Evolutionary conservation across 2,329 filamentous ascomycete species (phyloP).

Genomic region (Trichoderma sp.): DNA sequence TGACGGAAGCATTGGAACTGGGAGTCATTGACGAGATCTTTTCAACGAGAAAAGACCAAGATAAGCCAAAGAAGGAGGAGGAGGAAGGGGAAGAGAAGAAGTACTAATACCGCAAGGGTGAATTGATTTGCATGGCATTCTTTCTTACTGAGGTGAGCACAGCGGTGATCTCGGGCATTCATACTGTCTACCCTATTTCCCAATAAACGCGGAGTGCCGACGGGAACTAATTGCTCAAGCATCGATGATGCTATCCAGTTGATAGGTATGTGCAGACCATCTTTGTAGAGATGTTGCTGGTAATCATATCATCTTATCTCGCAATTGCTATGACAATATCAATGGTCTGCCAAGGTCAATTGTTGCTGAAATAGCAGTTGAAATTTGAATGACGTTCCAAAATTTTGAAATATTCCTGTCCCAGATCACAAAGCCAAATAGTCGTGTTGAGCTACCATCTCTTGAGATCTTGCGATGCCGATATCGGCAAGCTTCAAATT

Average conservation of each 20-base stretch:
- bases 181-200: neutral
- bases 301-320: neutral
- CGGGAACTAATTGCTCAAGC: neutral
- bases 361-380: neutral
- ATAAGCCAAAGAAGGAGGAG: slow-evolving; percentile 32
- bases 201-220: neutral
- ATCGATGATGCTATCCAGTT: neutral
- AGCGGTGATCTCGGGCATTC: neutral
- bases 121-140: neutral
- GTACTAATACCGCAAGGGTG: neutral
- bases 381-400: neutral
- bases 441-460: too few relatives aligned
- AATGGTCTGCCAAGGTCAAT: neutral
- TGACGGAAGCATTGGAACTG: slow-evolving; percentile 82
- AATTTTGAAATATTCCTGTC: neutral
- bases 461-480: neutral
- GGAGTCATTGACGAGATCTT: slow-evolving; percentile 93
- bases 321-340: neutral
- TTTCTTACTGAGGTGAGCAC: neutral
- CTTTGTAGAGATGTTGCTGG: neutral
- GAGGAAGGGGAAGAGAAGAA: slow-evolving; percentile 25
- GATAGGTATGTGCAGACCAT: neutral
- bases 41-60: slow-evolving; percentile 56
- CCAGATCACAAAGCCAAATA: neutral
- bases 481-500: slow-evolving; percentile 22